These are phyloP conservation scores for Rhizopogon sp. DNA, from an alignment of 768 basidiomycete species.

Conservation along the genomic window DNA sequence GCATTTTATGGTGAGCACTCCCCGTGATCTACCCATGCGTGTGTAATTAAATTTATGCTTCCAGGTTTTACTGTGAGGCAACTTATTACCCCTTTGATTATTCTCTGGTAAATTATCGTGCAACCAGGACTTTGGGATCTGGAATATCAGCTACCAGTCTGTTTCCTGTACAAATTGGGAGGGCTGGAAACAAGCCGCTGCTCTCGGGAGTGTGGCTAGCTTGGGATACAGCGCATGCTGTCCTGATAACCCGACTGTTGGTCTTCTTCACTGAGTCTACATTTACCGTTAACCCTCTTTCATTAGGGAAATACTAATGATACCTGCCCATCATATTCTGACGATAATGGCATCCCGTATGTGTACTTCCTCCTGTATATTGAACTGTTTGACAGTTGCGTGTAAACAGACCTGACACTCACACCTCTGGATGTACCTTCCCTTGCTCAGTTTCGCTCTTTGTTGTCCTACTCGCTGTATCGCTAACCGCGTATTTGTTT, in stretches of 20 bases:
- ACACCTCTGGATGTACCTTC: background rate
- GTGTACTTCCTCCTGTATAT: conserved; percentile 19
- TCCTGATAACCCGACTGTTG: conserved; percentile 61
- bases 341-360: conserved; percentile 58
- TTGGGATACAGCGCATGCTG: conserved; percentile 65
- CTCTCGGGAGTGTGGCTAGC: conserved; percentile 61
- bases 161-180: conserved; percentile 67
- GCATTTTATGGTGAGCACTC: conserved; percentile 51
- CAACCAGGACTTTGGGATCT: conserved; percentile 76
- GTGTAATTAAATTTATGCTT: conserved; percentile 20
- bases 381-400: background rate
- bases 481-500: background rate
- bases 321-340: conserved; percentile 70
- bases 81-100: background rate
- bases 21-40: background rate
- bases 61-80: conserved; percentile 35
- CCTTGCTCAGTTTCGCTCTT: background rate
- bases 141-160: conserved; percentile 71
- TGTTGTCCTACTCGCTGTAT: background rate
- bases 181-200: conserved; percentile 51
- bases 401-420: background rate
- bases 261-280: conserved; percentile 8
- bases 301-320: conserved; percentile 38
- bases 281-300: background rate
- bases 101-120: background rate